Evolutionary conservation across 1,284 basidiomycete species (phyloP).

Genomic region (Coriolopsis trogii): DNA sequence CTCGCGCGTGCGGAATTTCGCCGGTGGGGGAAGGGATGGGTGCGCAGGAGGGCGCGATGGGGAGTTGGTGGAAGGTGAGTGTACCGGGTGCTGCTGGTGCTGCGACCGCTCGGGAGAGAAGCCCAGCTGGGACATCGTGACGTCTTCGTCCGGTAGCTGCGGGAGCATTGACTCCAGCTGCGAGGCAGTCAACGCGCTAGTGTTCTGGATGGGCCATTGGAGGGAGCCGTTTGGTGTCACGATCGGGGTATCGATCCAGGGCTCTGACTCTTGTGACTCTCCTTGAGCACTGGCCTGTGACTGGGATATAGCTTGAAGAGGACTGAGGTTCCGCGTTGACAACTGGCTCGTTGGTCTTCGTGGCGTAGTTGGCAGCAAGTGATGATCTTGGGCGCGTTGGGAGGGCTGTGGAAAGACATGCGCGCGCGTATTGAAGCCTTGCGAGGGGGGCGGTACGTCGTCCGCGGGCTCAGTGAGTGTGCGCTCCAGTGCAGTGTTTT

Average conservation of each 20-base stretch:
- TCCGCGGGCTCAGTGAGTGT: constrained; percentile 53
- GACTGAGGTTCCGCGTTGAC: constrained; percentile 6
- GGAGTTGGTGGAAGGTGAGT: neutral
- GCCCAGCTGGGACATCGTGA: constrained; percentile 41
- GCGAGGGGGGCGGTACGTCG: constrained; percentile 31
- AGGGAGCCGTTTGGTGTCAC: constrained; percentile 58
- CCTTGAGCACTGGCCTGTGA: constrained; percentile 23
- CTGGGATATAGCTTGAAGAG: constrained; percentile 11
- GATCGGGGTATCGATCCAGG: constrained; percentile 51
- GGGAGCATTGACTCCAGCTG: constrained; percentile 40
- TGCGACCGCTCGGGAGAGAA: constrained; percentile 34
- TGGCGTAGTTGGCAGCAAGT: constrained; percentile 18
- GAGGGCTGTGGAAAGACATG: constrained; percentile 3
- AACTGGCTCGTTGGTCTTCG: constrained; percentile 8
- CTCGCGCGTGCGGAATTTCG: constrained; percentile 6
- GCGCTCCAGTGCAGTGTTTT: constrained; percentile 42
- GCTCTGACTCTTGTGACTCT: constrained; percentile 48
- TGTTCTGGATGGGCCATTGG: constrained; percentile 42
- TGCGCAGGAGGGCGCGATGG: constrained; percentile 1
- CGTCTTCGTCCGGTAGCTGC: constrained; percentile 34
- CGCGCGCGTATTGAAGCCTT: constrained; percentile 24
- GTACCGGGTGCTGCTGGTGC: neutral
- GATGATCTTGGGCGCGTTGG: neutral
- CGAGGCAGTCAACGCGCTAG: constrained; percentile 39
- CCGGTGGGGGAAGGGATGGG: constrained; percentile 10